These are phyloP conservation scores for Tubosaeta sp. DNA, from an alignment of 768 basidiomycete species.

Conservation along the genomic window DNA sequence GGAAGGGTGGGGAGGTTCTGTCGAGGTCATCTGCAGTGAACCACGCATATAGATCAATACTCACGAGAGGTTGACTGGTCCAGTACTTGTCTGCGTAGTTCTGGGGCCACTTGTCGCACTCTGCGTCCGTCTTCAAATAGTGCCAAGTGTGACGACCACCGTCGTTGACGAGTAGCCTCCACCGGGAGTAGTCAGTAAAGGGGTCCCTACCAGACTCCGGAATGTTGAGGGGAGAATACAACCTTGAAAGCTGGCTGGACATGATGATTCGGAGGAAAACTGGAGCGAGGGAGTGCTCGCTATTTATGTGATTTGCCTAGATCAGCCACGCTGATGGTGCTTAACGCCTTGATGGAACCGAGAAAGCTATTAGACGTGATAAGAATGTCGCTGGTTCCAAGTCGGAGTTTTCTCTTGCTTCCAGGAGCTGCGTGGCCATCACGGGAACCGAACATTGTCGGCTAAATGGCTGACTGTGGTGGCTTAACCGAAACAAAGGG, in stretches of 20 bases:
- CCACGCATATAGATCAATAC: constrained; percentile 21
- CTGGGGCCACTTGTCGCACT: constrained; percentile 68
- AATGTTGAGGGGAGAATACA: constrained; percentile 50
- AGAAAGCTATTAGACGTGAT: too few species aligned
- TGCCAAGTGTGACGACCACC: constrained; percentile 85
- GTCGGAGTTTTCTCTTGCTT: too few species aligned
- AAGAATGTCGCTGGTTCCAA: too few species aligned
- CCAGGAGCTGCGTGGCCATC: too few species aligned
- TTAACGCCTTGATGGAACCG: too few species aligned
- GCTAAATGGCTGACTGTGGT: too few species aligned
- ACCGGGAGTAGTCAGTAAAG: constrained; percentile 77
- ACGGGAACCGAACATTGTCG: too few species aligned
- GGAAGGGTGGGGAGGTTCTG: constrained; percentile 64
- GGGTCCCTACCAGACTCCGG: constrained; percentile 47
- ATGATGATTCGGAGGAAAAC: constrained; percentile 3
- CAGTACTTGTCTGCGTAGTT: constrained; percentile 82
- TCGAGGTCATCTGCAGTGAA: not conserved
- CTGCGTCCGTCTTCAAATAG: constrained; percentile 64
- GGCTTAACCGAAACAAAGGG: too few species aligned
- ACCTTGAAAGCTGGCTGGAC: constrained; percentile 18
- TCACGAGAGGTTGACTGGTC: constrained; percentile 72
- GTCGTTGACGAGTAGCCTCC: constrained; percentile 73
- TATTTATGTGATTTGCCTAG: not conserved
- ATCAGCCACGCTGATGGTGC: not conserved
- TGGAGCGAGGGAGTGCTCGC: not conserved